phyloP scores from a whole-genome alignment of 2,329 filamentous ascomycete genomes.

The Fusarium torulosum region DNA sequence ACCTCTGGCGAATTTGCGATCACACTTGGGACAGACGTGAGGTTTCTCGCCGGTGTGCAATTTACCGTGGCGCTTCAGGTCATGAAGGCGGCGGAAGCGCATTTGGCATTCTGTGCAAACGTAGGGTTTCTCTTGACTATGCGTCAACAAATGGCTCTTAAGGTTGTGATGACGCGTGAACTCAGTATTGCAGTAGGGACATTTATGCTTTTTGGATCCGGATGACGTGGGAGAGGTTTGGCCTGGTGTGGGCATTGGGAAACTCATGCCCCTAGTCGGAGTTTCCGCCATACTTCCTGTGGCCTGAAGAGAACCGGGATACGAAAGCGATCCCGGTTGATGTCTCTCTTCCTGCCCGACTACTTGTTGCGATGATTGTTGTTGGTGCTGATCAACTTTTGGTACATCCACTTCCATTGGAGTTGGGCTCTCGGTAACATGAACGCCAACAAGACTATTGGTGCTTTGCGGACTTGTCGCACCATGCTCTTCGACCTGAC shows the following conservation, averaged over 20 bases:
- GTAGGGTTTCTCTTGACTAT: slow-evolving; percentile 98
- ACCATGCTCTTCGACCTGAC: slow-evolving; percentile 54
- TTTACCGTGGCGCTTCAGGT: slow-evolving; percentile 95
- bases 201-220: slow-evolving; percentile 88
- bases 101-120: slow-evolving; percentile 93
- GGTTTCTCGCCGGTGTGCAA: slow-evolving; percentile 96
- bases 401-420: slow-evolving; percentile 66
- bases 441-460: slow-evolving; percentile 57
- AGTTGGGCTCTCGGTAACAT: slow-evolving; percentile 64
- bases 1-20: slow-evolving; percentile 92
- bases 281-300: slow-evolving; percentile 59
- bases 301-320: slow-evolving; percentile 64
- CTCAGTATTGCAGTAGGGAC: slow-evolving; percentile 94
- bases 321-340: slow-evolving; percentile 65
- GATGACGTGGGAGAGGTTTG: slow-evolving; percentile 70
- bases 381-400: slow-evolving; percentile 32
- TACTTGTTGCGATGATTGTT: slow-evolving; percentile 54
- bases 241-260: slow-evolving; percentile 63
- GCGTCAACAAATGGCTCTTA: slow-evolving; percentile 95
- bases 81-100: slow-evolving; percentile 91
- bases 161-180: slow-evolving; percentile 98
- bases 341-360: slow-evolving; percentile 65
- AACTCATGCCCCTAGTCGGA: slow-evolving; percentile 66
- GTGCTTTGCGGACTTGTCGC: slow-evolving; percentile 61
- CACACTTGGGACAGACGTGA: slow-evolving; percentile 94